Conservation (phyloP, 148 eudicot species). For the Pouteria glomerata region DNA sequence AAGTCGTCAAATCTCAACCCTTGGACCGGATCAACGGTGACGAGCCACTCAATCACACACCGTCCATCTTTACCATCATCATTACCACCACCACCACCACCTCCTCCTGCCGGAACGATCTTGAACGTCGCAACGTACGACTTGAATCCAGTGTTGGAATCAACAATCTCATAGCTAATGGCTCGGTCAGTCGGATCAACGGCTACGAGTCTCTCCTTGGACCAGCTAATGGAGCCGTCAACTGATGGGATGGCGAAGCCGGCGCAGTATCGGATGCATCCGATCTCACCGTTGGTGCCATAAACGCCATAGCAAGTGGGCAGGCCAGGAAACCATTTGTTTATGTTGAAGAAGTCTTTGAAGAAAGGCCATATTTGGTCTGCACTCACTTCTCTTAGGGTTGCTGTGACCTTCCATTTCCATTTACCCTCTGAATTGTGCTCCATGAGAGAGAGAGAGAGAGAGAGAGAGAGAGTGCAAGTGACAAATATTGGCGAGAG, state of each 20-base stretch:
- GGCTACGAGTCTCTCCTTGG: slow-evolving; percentile 55
- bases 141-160: slow-evolving; percentile 59
- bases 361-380: slow-evolving; percentile 59
- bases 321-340: slow-evolving; percentile 54
- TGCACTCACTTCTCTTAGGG: slow-evolving; percentile 28
- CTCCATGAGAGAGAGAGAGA: slow-evolving; percentile 16
- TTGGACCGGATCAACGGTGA: slow-evolving; percentile 51
- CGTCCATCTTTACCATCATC: slow-evolving; percentile 39
- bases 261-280: slow-evolving; percentile 61
- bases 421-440: slow-evolving; percentile 23
- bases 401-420: slow-evolving; percentile 50
- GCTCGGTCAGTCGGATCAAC: slow-evolving; percentile 38
- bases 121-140: slow-evolving; percentile 59
- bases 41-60: slow-evolving; percentile 63
- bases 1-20: slow-evolving; percentile 56
- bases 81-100: slow-evolving; percentile 13
- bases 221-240: slow-evolving; percentile 36
- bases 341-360: slow-evolving; percentile 66
- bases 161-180: slow-evolving; percentile 65
- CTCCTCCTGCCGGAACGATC: slow-evolving; percentile 21
- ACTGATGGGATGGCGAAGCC: slow-evolving; percentile 41
- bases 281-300: slow-evolving; percentile 64
- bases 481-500: too few species aligned
- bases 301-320: slow-evolving; percentile 57
- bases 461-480: neutral